Evolutionary conservation across 345 rosid genomes (phyloP), one percentile per base, ranked within the genome.

Genomic region (Physaria fendleri): DNA sequence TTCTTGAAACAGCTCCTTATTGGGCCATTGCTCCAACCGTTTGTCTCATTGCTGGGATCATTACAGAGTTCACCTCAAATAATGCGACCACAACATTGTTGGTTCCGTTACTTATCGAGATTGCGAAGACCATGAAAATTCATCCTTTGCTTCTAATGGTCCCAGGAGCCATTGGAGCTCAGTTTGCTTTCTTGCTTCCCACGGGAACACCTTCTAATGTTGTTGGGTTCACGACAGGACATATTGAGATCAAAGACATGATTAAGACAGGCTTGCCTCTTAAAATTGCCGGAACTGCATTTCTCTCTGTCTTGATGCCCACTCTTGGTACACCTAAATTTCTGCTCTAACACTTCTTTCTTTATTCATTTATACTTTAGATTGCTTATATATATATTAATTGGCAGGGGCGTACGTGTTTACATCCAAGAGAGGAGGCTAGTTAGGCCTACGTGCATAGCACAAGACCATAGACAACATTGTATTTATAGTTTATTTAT

Each of bases 51-150:
- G 76, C 96, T 18, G 81, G 90, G 8, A 68, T 17, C 15, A 84
- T 88, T 54, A 92, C 96, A 0, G 96, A 92, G 68, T 83, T 92
- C 81, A 82, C 93, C 0, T 86, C 96, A 11, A 92, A 92, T 66
- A 87, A 92, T 20, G 75, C 95, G 8, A 84, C 96, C 1, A 78
- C 93, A 3, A 92, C 93, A 1, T 80, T 88, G 12, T 16, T 88
- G 45, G 37, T 92, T 33, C 98, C 98, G 2, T 67, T 92, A 1
- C 77, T 92, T 8, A 77, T 88, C 14, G 81, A 88, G 64, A 84
- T 92, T 0, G 95, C 98, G 1, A 71, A 80, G 62, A 77, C 82
- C 0, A 84, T 86, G 98, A 33, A 37, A 17, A 70, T 86, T 4
- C 93, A 88, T 21, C 98, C 98, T 17, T 60, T 92, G 10, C 68